Evolutionary conservation across 148 eudicot genomes (phyloP).

Genomic region (Rhododendron williamsianum): DNA sequence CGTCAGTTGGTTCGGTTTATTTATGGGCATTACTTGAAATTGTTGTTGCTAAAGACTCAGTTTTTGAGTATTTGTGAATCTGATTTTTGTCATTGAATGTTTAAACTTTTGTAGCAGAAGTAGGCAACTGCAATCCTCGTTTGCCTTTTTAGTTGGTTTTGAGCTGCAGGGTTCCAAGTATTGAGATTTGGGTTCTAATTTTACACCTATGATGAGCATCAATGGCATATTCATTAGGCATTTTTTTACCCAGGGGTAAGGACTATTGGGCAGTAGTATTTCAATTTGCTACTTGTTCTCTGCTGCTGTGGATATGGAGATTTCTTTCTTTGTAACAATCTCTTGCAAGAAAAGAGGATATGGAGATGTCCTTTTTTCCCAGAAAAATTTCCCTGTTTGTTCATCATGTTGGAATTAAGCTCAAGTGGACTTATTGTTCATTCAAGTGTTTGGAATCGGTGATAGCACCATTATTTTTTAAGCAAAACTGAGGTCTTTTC

Average conservation of each 20-base stretch:
- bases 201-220: neutral
- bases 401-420: neutral
- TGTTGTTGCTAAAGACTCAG: neutral
- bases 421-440: neutral
- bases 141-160: neutral
- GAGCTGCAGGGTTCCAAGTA: neutral
- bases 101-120: neutral
- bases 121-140: neutral
- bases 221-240: neutral
- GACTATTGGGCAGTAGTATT: neutral
- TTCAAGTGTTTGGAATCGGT: neutral
- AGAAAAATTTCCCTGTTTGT: neutral
- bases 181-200: neutral
- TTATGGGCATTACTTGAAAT: neutral
- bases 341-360: neutral
- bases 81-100: neutral
- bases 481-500: neutral
- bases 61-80: neutral
- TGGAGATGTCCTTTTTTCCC: neutral
- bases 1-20: neutral
- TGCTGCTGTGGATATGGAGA: neutral
- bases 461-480: neutral
- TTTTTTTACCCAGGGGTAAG: neutral
- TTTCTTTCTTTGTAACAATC: neutral
- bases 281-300: slow-evolving; percentile 7